Evolutionary conservation across 441 rosid species (phyloP), one percentile per base, ranked within the genome.

Genomic region (Eutrema salsugineum): DNA sequence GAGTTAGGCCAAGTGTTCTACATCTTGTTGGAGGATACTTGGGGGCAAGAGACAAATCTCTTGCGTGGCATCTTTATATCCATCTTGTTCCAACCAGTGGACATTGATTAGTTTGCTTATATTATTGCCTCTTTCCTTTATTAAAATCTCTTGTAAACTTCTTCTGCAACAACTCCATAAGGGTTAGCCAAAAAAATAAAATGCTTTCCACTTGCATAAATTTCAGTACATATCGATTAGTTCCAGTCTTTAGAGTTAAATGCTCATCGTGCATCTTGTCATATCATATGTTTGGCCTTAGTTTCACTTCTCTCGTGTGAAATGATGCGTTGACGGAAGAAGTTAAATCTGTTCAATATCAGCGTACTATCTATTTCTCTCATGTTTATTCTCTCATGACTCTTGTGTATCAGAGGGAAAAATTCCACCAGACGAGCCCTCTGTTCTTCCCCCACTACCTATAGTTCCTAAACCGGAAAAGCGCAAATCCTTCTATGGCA

Each of bases 391-490:
- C 35, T 47, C 39, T 77, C 39, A 66, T 75, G 46, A 19, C 54
- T 56, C 64, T 66, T 47, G 65, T 15, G 63, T 75, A 53, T 68
- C 85, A 95, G 99, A 93, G 78, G 98, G 97, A 24, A 95, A 95
- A 70, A 83, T 95, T 77, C 17, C 97, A 68, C 84, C 84, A 38
- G 99, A 93, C 61, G 99, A 93, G 74, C 98, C 97, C 11, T 90
- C 90, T 43, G 77, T 93, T 74, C 98, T 93, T 76, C 98, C 98
- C 14, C 92, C 97, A n/a, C 82, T 86, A 63, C 94, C 96, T 32
- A 83, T 93, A 75, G 80, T 89, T 44, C 97, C 95, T n/a, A 95
- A 89, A 79, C 63, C 57, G 50, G 99, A 95, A 57, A 95, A 90
- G 68, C 98, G 99, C 46, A 93, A 71, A 79, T 19, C 63, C 17